A percentile compares a stretch with the other conserved stretches of the same genome.
These are phyloP conservation scores for Leishmania turanica DNA, from an alignment of 208 protist genomes.

Conservation along the genomic window DNA sequence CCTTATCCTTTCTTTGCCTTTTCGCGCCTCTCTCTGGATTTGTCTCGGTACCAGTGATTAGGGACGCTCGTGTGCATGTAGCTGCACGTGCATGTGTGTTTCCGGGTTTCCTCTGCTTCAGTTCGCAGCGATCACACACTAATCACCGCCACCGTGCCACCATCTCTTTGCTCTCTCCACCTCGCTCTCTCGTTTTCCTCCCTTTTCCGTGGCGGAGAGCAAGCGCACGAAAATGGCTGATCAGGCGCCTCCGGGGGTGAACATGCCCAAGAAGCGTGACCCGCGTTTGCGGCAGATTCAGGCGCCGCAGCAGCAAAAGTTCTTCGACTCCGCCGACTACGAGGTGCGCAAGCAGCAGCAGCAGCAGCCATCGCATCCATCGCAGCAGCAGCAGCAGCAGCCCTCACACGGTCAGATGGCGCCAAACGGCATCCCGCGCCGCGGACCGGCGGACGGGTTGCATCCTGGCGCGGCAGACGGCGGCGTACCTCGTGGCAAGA, in stretches of 20 bases:
- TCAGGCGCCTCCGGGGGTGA: conserved; percentile 62
- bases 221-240: conserved; percentile 16
- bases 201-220: not conserved
- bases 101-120: not conserved
- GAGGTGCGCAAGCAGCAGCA: conserved; percentile 80
- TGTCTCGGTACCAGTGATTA: not conserved
- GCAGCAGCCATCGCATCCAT: conserved; percentile 30
- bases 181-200: not conserved
- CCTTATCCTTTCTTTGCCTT: not conserved
- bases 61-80: not conserved
- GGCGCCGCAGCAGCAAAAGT: conserved; percentile 70
- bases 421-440: not conserved
- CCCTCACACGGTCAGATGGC: not conserved
- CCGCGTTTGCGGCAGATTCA: conserved; percentile 80
- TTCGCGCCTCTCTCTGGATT: not conserved
- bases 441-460: not conserved
- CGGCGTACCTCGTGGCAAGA: not conserved
- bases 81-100: not conserved
- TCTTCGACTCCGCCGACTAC: conserved; percentile 91
- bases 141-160: not conserved
- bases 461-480: not conserved
- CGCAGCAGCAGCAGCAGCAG: conserved; percentile 40
- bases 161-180: not conserved
- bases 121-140: not conserved
- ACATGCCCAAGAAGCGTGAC: conserved; percentile 90